Percentiles rank a stretch among this genome's conserved stretches.
Evolutionary conservation across 305 asterid species (phyloP).

Genomic region (Fraxinus albicans): DNA sequence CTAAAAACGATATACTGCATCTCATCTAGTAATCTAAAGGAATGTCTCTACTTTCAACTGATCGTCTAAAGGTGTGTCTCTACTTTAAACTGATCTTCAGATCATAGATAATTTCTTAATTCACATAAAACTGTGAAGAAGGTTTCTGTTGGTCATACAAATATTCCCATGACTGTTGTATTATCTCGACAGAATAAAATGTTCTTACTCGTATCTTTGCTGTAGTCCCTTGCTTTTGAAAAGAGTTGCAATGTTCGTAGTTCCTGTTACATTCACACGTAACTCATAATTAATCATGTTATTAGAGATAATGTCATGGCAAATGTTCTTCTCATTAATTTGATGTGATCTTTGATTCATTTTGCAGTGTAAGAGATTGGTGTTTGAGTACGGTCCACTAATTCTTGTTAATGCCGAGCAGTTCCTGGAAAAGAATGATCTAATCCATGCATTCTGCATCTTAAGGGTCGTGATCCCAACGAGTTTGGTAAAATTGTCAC

Average conservation of each 20-base stretch:
- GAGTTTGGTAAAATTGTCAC: background rate
- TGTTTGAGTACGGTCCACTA: slow-evolving; percentile 43
- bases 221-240: background rate
- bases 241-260: background rate
- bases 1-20: background rate
- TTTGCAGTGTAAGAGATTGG: slow-evolving; percentile 48
- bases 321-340: background rate
- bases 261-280: background rate
- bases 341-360: background rate
- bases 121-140: background rate
- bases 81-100: background rate
- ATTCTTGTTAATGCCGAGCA: slow-evolving; percentile 43
- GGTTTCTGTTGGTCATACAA: background rate
- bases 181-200: background rate
- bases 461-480: background rate
- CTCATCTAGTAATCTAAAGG: background rate
- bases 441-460: slow-evolving; percentile 11
- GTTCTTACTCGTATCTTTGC: background rate
- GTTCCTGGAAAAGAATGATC: slow-evolving; percentile 39
- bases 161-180: background rate
- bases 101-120: background rate
- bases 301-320: background rate
- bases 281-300: background rate
- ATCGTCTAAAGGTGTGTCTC: background rate
- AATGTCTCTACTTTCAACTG: too few species aligned